These are phyloP conservation scores for Acer negundo DNA, from an alignment of 345 rosid genomes.

Conservation along the genomic window DNA sequence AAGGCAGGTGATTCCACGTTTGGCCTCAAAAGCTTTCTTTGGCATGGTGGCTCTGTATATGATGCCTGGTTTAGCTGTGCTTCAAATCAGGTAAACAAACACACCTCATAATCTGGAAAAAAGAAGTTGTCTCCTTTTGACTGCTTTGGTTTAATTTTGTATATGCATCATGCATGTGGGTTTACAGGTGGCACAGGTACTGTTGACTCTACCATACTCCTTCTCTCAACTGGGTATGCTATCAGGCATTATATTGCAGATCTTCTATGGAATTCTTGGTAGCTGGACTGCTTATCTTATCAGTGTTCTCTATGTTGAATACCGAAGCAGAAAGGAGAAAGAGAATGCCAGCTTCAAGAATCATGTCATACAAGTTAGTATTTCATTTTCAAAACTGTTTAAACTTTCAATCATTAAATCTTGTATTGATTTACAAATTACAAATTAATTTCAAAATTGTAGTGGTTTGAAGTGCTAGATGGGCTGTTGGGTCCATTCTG, in stretches of 20 bases:
- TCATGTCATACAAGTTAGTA: conserved; percentile 81
- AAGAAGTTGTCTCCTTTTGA: neutral
- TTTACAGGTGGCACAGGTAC: conserved; percentile 83
- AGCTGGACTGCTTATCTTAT: conserved; percentile 96
- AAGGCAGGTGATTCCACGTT: conserved; percentile 28
- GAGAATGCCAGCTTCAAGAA: conserved; percentile 84
- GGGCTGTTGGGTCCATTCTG: conserved; percentile 78
- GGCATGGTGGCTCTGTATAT: conserved; percentile 89
- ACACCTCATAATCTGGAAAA: neutral
- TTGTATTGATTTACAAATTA: too few relatives aligned
- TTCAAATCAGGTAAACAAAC: conserved; percentile 58
- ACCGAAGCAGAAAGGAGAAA: conserved; percentile 72
- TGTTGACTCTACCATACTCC: conserved; percentile 83
- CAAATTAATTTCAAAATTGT: too few relatives aligned
- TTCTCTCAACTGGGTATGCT: conserved; percentile 92
- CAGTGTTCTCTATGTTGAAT: conserved; percentile 77
- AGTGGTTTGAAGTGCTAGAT: conserved; percentile 93
- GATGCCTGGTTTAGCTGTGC: conserved; percentile 97
- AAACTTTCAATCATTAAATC: conserved; percentile 6
- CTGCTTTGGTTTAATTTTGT: neutral
- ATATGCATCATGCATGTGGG: neutral
- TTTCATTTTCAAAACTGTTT: neutral
- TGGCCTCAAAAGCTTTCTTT: conserved; percentile 57
- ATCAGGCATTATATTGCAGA: conserved; percentile 74
- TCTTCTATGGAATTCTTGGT: conserved; percentile 75